Conservation (phyloP, 2,329 filamentous ascomycete species). For the Teratosphaeria pseudoeucalypti region DNA sequence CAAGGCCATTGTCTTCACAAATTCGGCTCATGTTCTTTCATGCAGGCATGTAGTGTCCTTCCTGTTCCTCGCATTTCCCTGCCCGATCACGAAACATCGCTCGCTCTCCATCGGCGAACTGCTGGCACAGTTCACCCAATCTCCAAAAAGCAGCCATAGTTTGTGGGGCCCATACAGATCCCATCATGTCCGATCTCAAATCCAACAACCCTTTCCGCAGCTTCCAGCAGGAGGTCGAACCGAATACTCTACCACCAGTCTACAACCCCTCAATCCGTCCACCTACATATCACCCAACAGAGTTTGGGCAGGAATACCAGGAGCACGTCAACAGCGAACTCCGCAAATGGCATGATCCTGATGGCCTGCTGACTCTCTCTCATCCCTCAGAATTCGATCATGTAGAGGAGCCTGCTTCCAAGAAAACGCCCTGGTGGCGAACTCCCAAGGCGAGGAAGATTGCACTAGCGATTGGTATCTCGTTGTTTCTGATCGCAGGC, state of each 20-base stretch:
- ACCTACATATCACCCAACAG: background rate
- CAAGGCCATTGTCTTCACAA: background rate
- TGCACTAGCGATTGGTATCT: background rate
- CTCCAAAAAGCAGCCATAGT: background rate
- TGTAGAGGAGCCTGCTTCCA: background rate
- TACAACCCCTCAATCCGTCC: background rate
- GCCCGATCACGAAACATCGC: background rate
- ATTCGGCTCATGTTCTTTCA: background rate
- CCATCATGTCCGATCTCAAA: background rate
- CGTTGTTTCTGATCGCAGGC: background rate
- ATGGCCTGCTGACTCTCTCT: background rate
- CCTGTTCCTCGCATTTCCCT: background rate
- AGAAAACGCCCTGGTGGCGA: background rate
- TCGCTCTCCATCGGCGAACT: background rate
- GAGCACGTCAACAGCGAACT: background rate
- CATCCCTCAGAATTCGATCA: background rate
- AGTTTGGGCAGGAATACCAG: background rate
- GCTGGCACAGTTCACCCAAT: background rate
- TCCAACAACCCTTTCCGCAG: background rate
- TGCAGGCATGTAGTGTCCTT: background rate
- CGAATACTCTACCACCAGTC: background rate
- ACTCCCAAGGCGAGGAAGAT: background rate
- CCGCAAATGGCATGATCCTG: background rate
- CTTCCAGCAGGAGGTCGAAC: background rate
- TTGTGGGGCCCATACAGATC: background rate